Evolutionary conservation across 139 green algal genomes (phyloP).

Genomic region (Spirogloea muscicola): DNA sequence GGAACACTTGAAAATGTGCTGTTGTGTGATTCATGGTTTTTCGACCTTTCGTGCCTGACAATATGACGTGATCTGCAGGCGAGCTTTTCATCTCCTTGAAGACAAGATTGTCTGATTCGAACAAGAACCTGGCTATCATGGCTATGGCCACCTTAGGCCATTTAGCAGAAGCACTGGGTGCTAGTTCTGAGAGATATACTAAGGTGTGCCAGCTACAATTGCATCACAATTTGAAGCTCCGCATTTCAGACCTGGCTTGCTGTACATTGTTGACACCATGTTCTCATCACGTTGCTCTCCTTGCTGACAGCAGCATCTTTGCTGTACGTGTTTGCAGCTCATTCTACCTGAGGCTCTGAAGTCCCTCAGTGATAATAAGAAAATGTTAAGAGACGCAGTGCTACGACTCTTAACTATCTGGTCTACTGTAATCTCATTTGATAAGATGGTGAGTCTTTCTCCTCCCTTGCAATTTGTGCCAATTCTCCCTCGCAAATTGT

Average conservation of each 20-base stretch:
- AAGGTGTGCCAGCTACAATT: conserved; percentile 16
- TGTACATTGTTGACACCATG: not conserved
- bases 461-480: too few species aligned
- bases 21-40: too few species aligned
- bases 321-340: not conserved
- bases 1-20: too few species aligned
- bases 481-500: too few species aligned
- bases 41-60: too few species aligned
- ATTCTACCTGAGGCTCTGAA: conserved; percentile 53
- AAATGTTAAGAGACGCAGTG: conserved; percentile 61
- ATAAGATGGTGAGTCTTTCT: conserved; percentile 33
- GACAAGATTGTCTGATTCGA: conserved; percentile 78
- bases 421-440: conserved; percentile 31
- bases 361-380: conserved; percentile 85
- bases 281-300: not conserved
- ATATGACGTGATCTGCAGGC: conserved; percentile 50
- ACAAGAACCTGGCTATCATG: conserved; percentile 83
- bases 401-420: conserved; percentile 77
- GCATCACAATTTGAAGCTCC: too few species aligned
- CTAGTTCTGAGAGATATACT: conserved; percentile 62
- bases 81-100: conserved; percentile 82
- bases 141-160: conserved; percentile 63
- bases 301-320: not conserved
- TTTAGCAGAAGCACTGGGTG: conserved; percentile 80
- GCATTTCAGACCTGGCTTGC: not conserved